Base-by-base conservation (phyloP, 1,284 basidiomycete species). In the Leccinum fuscescens region DNA sequence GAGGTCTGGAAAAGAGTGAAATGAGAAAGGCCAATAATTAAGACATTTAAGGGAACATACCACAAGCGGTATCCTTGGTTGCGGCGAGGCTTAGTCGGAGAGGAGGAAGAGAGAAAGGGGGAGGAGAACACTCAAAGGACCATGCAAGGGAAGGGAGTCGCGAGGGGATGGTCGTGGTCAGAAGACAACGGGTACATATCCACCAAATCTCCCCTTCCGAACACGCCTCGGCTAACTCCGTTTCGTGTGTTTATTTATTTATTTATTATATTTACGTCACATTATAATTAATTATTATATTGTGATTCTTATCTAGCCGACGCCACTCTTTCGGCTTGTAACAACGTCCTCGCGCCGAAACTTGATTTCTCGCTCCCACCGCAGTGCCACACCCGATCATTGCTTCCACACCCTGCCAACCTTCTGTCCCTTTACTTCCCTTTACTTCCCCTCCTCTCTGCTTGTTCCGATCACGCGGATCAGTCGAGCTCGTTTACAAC, bases 31-130 rank as follows among this genome's bases (percentile, higher is more conserved):
- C 15, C 12, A 27, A 27, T 27, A 6, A 17, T 35, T 35, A 35
- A 35, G 29, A 29, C 29, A 29, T 55, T 33, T 51, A 12, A 37
- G 58, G 42, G 49, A 57, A 65, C 66, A 39, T 59, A 88, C 88
- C 75, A 83, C 89, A 90, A 81, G 89, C 89, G 89, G 79, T 84
- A 83, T 90, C 87, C 89, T 91, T 90, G 83, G 72, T 71, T 64
- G 76, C 83, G 85, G 84, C 84, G 81, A 79, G 83, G 87, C 14
- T 67, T 63, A 33, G 67, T 69, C 72, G 71, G 71, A 44, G 51
- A 52, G 56, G 61, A 64, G 59, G 59, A 75, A 64, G 67, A 71
- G 74, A 76, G 77, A 76, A 75, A 74, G 9, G 50, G 64, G 64
- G 68, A 68, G 72, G 73, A 75, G 72, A 70, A 63, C 71, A 72